These are phyloP conservation scores for Aphanoascus verrucosus DNA, from an alignment of 2,329 filamentous ascomycete genomes.

Conservation along the genomic window DNA sequence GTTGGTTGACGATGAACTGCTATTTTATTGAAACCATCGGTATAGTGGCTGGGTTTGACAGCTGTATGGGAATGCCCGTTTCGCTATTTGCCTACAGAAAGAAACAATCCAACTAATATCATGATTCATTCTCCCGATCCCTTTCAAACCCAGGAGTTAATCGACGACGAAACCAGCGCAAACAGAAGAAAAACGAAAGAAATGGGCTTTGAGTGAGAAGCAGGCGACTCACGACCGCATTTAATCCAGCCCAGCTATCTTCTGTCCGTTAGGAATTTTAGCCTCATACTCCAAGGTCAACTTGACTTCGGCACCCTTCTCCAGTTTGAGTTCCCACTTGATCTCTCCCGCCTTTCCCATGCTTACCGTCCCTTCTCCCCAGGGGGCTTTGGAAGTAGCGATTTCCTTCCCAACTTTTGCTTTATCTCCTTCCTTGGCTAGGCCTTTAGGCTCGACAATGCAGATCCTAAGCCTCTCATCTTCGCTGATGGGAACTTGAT, in stretches of 20 bases:
- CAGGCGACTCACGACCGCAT: neutral
- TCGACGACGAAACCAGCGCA: too few relatives aligned
- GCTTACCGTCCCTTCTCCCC: constrained; percentile 46
- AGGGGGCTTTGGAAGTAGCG: constrained; percentile 22
- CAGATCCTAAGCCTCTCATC: constrained; percentile 24
- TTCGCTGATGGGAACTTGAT: constrained; percentile 27
- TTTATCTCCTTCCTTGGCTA: constrained; percentile 22
- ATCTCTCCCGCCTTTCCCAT: constrained; percentile 50
- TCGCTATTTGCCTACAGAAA: too few relatives aligned
- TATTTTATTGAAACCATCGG: neutral
- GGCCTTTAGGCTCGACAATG: constrained; percentile 22
- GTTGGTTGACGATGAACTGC: neutral
- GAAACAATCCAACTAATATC: too few relatives aligned
- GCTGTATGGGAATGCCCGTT: too few relatives aligned
- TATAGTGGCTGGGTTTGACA: too few relatives aligned
- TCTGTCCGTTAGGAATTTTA: constrained; percentile 38
- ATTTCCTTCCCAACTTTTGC: constrained; percentile 12
- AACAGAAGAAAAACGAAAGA: neutral
- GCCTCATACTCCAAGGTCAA: constrained; percentile 53
- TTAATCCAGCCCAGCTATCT: constrained; percentile 13
- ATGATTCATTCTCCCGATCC: too few relatives aligned
- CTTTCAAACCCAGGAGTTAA: too few relatives aligned
- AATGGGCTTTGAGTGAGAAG: neutral
- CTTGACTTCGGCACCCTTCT: constrained; percentile 48
- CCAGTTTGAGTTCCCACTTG: constrained; percentile 48